phyloP scores from a whole-genome alignment of 1,284 basidiomycete species.

The Coniophora puteana region DNA sequence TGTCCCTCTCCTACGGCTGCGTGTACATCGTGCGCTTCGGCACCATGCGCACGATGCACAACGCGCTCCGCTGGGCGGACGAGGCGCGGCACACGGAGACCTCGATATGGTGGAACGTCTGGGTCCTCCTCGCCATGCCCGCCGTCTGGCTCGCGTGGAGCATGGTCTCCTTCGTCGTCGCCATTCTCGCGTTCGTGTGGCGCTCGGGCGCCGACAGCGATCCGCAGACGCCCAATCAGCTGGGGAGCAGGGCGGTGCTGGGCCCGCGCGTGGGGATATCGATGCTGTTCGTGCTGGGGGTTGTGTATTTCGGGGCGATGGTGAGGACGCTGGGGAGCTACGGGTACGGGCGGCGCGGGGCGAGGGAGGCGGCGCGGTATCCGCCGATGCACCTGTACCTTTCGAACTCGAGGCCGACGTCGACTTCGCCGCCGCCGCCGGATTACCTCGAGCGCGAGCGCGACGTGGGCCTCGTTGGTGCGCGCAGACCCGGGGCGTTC shows the following conservation, averaged over 20 bases:
- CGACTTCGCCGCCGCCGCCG: no score
- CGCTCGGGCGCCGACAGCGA: constrained; percentile 54
- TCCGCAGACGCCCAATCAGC: constrained; percentile 29
- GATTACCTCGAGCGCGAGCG: no score
- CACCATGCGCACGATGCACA: constrained; percentile 76
- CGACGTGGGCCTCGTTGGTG: no score
- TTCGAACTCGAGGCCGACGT: no score
- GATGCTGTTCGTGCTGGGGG: constrained; percentile 50
- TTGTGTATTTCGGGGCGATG: constrained; percentile 61
- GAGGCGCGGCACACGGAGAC: constrained; percentile 67
- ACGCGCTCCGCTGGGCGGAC: constrained; percentile 74
- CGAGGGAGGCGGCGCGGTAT: neutral
- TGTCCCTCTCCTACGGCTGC: constrained; percentile 74
- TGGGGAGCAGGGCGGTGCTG: constrained; percentile 33
- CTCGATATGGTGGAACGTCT: constrained; percentile 73
- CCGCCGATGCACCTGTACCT: no score
- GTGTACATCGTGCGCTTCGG: constrained; percentile 74
- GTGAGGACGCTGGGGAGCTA: constrained; percentile 61
- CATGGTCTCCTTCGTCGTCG: constrained; percentile 62
- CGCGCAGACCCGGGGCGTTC: no score
- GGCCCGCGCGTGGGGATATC: constrained; percentile 58
- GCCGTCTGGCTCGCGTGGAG: constrained; percentile 76
- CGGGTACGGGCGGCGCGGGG: constrained; percentile 25
- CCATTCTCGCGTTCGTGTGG: constrained; percentile 75
- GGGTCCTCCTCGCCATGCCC: constrained; percentile 74